Evolutionary conservation across 192 early-diverging fungal species (phyloP).

Genomic region (Oehlia diaphana): DNA sequence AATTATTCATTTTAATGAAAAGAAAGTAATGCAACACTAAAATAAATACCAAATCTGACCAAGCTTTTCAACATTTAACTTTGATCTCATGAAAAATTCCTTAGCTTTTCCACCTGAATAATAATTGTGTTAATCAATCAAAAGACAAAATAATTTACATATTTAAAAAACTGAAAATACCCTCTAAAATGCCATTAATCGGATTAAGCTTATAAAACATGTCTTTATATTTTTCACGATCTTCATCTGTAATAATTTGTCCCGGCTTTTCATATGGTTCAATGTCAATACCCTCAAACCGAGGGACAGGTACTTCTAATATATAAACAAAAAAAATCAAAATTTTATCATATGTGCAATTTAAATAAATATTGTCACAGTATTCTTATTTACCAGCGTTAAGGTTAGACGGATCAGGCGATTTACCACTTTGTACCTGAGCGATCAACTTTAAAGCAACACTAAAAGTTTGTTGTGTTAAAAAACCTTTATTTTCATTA

Average conservation of each 20-base stretch:
- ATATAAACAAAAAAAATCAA: background rate
- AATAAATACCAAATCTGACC: conserved; percentile 73
- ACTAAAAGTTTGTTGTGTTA: conserved; percentile 72
- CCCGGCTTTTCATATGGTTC: background rate
- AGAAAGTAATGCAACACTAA: too few relatives aligned
- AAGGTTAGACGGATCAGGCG: conserved; percentile 53
- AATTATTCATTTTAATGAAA: background rate
- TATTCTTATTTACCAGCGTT: conserved; percentile 23
- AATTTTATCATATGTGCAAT: background rate
- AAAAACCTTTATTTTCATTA: conserved; percentile 69
- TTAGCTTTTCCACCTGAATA: conserved; percentile 69
- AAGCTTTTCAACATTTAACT: conserved; percentile 74
- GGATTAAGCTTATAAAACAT: conserved; percentile 39
- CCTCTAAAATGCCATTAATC: conserved; percentile 33
- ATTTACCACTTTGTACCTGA: conserved; percentile 73
- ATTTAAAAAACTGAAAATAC: background rate
- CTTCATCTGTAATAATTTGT: conserved; percentile 30
- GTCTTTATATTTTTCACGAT: conserved; percentile 38
- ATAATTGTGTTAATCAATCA: background rate
- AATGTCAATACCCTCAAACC: conserved; percentile 54
- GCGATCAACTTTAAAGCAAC: conserved; percentile 89
- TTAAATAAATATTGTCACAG: background rate
- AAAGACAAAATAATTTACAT: background rate
- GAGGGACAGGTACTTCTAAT: conserved; percentile 54
- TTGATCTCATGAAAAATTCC: conserved; percentile 78